Conservation (phyloP, 148 eudicot species). For the Vaccinium myrtillus region DNA sequence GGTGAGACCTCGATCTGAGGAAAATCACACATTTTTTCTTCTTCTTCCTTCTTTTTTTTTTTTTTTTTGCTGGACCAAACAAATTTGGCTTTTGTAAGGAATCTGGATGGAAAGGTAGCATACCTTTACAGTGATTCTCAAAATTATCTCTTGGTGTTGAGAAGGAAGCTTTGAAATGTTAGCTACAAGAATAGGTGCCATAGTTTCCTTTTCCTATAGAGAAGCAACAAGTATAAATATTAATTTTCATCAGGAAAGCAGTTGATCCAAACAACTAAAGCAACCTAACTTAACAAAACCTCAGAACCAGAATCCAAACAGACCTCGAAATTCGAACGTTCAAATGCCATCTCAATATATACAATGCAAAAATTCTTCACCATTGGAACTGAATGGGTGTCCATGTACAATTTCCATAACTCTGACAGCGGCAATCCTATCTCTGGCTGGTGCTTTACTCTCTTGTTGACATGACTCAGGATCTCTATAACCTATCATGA, state of each 20-base stretch:
- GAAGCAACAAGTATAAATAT: slow-evolving; percentile 9
- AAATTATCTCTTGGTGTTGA: slow-evolving; percentile 82
- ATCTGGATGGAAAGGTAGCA: background rate
- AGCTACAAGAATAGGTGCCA: slow-evolving; percentile 64
- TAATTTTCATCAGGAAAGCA: background rate
- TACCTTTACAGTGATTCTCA: slow-evolving; percentile 72
- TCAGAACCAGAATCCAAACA: slow-evolving; percentile 11
- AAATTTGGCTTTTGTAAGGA: background rate
- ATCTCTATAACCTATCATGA: slow-evolving; percentile 73
- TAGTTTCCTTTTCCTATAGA: slow-evolving; percentile 66
- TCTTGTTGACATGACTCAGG: slow-evolving; percentile 89
- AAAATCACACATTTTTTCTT: background rate
- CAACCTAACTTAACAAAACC: slow-evolving; percentile 2
- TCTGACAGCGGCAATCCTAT: slow-evolving; percentile 83
- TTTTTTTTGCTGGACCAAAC: background rate
- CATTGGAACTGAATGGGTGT: slow-evolving; percentile 64
- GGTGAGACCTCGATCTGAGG: background rate
- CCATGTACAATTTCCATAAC: slow-evolving; percentile 70
- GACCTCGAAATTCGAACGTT: slow-evolving; percentile 62
- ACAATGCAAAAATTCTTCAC: slow-evolving; percentile 92
- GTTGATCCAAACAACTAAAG: slow-evolving; percentile 8
- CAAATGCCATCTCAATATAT: slow-evolving; percentile 95
- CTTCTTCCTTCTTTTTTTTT: no score
- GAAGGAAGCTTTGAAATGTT: slow-evolving; percentile 79
- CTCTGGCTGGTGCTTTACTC: slow-evolving; percentile 77